phyloP scores from a whole-genome alignment of 2,329 filamentous ascomycete genomes.

The Lojkania enalia region DNA sequence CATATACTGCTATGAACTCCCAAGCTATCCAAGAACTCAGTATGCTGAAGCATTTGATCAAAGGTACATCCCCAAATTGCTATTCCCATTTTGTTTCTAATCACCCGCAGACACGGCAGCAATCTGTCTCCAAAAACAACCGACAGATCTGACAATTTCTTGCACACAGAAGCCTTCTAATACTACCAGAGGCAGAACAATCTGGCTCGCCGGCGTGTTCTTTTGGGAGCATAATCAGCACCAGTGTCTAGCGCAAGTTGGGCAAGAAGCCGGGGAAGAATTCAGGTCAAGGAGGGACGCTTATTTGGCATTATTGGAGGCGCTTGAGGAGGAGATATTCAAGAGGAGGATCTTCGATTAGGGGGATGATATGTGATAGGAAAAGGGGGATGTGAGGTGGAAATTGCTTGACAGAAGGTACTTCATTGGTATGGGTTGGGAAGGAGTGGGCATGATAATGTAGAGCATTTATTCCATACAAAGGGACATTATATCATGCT shows the following conservation, averaged over 20 bases:
- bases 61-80: background rate
- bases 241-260: background rate
- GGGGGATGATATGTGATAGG: no score
- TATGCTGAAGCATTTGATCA: slow-evolving; percentile 2
- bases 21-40: background rate
- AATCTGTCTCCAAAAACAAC: background rate
- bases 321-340: background rate
- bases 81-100: background rate
- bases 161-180: background rate
- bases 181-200: background rate
- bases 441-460: no score
- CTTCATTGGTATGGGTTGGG: no score
- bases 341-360: background rate
- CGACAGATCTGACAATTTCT: background rate
- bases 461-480: no score
- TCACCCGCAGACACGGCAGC: background rate
- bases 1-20: no score
- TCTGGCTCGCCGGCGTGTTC: background rate
- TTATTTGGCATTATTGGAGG: background rate
- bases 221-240: background rate
- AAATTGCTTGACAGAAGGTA: no score
- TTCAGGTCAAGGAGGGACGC: background rate
- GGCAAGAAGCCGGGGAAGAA: background rate
- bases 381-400: no score
- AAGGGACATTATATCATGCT: no score